phyloP scores from a whole-genome alignment of 2,329 filamentous ascomycete genomes.

The Plectosphaerella sp. region DNA sequence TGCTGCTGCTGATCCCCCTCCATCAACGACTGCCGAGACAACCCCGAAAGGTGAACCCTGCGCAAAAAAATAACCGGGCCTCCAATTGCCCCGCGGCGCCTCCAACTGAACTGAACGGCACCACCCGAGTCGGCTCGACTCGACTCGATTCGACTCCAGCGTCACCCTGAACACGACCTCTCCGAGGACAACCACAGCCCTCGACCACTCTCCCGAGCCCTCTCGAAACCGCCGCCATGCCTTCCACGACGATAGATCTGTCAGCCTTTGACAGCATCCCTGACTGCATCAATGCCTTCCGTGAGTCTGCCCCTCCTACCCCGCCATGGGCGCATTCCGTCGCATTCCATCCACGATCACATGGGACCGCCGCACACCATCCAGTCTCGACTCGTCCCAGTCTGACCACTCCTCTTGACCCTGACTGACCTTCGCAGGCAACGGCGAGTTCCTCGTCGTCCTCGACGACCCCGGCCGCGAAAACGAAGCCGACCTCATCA shows the following conservation, averaged over 20 bases:
- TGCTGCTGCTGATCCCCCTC: not conserved
- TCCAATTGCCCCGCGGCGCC: not conserved
- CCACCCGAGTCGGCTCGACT: conserved; percentile 1
- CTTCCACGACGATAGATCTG: conserved; percentile 42
- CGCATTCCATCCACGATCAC: conserved; percentile 1
- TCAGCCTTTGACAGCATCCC: conserved; percentile 62
- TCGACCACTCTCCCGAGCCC: not conserved
- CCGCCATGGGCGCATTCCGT: conserved; percentile 2
- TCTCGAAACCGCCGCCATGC: conserved; percentile 33
- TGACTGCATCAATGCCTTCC: conserved; percentile 59
- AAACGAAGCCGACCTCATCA: conserved; percentile 97
- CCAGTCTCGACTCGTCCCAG: not conserved
- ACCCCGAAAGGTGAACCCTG: not conserved
- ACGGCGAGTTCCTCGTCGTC: conserved; percentile 91
- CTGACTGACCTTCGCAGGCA: conserved; percentile 38
- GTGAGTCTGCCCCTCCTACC: conserved; percentile 34
- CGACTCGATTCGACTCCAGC: not conserved
- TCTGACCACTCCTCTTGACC: too few species aligned
- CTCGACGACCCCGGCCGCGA: conserved; percentile 90
- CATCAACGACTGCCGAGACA: not conserved
- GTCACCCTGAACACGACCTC: conserved; percentile 35
- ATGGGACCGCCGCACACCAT: not conserved
- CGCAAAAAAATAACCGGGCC: not conserved
- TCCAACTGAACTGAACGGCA: not conserved
- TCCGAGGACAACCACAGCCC: conserved; percentile 34